Percentiles rank a stretch among this genome's conserved stretches.
Evolutionary conservation across 306 rosid genomes (phyloP).

Genomic region (Alnus rubra): DNA sequence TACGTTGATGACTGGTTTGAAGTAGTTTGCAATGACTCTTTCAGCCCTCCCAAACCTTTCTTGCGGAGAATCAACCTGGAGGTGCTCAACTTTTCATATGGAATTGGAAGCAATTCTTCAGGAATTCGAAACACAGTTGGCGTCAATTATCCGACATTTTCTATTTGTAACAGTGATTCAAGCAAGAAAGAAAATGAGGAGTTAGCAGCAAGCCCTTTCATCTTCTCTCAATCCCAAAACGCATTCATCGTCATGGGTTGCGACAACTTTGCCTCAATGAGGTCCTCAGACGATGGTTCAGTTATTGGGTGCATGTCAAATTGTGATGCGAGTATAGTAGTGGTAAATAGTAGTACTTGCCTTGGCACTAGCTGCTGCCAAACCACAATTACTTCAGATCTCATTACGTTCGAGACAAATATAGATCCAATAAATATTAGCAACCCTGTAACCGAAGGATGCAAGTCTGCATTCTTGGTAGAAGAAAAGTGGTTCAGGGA

Average conservation of each 20-base stretch:
- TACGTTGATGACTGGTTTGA: slow-evolving; percentile 10
- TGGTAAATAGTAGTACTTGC: not conserved
- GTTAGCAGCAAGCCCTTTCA: slow-evolving; percentile 9
- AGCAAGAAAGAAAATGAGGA: not conserved
- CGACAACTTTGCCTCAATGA: slow-evolving; percentile 4
- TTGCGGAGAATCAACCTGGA: not conserved
- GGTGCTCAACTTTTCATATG: not conserved
- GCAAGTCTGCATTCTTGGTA: not conserved
- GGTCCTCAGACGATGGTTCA: not conserved
- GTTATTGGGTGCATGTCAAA: not conserved
- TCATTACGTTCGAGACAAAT: not conserved
- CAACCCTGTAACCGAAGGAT: not conserved
- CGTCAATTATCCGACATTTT: not conserved
- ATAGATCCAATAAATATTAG: not conserved
- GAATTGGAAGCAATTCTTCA: no score
- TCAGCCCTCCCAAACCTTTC: not conserved
- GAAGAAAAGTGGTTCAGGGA: not conserved
- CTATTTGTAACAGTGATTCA: not conserved
- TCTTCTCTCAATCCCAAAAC: not conserved
- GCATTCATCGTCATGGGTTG: slow-evolving; percentile 13
- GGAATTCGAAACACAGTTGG: not conserved
- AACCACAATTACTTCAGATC: not conserved
- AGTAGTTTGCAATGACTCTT: not conserved
- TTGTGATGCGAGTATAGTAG: not conserved
- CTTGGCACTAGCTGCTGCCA: not conserved